Base-by-base conservation (phyloP, 345 rosid genomes). In the Eucalyptus erythrocorys region DNA sequence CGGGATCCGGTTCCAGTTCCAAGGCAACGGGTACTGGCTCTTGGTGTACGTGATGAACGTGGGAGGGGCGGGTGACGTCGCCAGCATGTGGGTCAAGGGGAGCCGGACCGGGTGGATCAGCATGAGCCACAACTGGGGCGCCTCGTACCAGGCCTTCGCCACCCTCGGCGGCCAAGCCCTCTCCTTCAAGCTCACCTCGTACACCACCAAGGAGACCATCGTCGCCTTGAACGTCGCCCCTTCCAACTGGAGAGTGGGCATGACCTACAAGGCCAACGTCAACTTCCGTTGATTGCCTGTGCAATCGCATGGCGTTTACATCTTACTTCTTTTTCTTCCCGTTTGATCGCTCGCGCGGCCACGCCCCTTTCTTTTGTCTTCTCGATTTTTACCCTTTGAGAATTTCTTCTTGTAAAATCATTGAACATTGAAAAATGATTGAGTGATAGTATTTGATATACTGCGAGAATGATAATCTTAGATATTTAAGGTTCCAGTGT, bases 61-160 rank as follows among this genome's bases (percentile, higher is more conserved):
- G 2, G 96, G 95, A 37, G 98, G 98, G 37, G 92, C 95, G 2
- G 97, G 98, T 5, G 97, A 95, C 86, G 87, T 95, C 8, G 89
- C 88, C 17, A 21, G 30, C 85, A 91, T 97, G 92, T 93, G 94
- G 91, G 96, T 96, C 8, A 95, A 93, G 88, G 99, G 99, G 43
- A 95, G 93, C 92, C 91, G 55, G 51, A 95, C 99, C 2, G 91
- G 91, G 21, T 97, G 99, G 99, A 95, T 97, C 7, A 81, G 91
- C 88, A 97, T 96, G 99, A 95, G 96, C 93, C 99, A 97, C 87
- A 96, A 97, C 57, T 96, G 99, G 98, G 98, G 99, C 66, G 99
- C 99, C 87, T 94, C 99, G 3, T 97, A 95, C 86, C 99, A 97
- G 88, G 99, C 99, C 32, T 96, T 97, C 84, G 93, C 99, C 45